Base-by-base conservation (phyloP, 2,329 filamentous ascomycete species). In the Fusarium chaquense region DNA sequence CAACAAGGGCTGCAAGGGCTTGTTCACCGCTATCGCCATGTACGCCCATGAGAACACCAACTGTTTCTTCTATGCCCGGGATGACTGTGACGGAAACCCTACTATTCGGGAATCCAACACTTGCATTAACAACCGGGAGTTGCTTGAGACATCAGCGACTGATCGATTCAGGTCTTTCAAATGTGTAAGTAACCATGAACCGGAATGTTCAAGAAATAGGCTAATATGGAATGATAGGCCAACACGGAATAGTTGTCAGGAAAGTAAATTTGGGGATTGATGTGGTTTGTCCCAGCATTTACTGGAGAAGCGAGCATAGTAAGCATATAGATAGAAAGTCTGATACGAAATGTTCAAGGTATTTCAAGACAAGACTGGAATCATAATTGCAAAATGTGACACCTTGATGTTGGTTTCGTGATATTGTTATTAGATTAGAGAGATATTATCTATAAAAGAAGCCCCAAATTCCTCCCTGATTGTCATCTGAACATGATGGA, bases 321-420 rank as follows among this genome's bases (percentile, higher is more conserved):
- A 3, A 32, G 13, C 4, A 24, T 24, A 41, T 5, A 16, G 7
- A 15, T 26, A 26, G 24, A 26, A 7, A 32, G 30, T 32, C n/a
- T 3, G 16, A 22, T 32, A 16, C 13, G 18, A n/a, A 7, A n/a
- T 38, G 9, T 38, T 38, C 18, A 30, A 30, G 28, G 3, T 4
- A 15, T 40, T n/a, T 4, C 5, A 13, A 2, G 1, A 12, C 0
- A 40, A 24, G 4, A 30, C 10, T 9, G 28, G 1, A 2, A 11
- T 24, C 38, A 9, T 2, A 3, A 5, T 9, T 4, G 2, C 0
- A 13, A 41, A 10, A 3, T 12, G 20, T 15, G 13, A 6, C n/a
- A 20, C 7, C 0, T 2, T 15, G 1, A 9, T 9, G 8, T n/a
- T 6, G 15, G 5, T 8, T 18, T 15, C 7, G 3, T 16, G 9